These are phyloP conservation scores for carrot (Daucus carota) DNA, from an alignment of 129 eudicot species.

Conservation along the genomic window DH1_v3.0 NC_030386.2:37732001-37732500, in stretches of 20 bases:
- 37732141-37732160: not conserved
- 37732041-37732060: no score
- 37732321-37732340: constrained; percentile 54
- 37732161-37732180: not conserved
- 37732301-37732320: constrained; percentile 48
- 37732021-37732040: no score
- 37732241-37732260: constrained; percentile 62
- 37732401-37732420: not conserved
- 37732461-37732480: no score
- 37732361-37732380: constrained; percentile 47
- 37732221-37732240: constrained; percentile 74
- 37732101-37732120: not conserved
- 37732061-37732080: not conserved
- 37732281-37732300: constrained; percentile 50
- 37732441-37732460: no score
- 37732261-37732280: constrained; percentile 83
- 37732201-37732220: constrained; percentile 57
- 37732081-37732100: not conserved
- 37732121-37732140: not conserved
- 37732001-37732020: no score
- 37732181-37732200: not conserved
- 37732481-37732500: no score
- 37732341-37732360: constrained; percentile 38
- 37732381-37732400: constrained; percentile 19
- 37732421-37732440: no score